Percentiles rank a stretch among this genome's conserved stretches.
Evolutionary conservation across 768 basidiomycete species (phyloP).

Genomic region (Cantharellus anzutake): DNA sequence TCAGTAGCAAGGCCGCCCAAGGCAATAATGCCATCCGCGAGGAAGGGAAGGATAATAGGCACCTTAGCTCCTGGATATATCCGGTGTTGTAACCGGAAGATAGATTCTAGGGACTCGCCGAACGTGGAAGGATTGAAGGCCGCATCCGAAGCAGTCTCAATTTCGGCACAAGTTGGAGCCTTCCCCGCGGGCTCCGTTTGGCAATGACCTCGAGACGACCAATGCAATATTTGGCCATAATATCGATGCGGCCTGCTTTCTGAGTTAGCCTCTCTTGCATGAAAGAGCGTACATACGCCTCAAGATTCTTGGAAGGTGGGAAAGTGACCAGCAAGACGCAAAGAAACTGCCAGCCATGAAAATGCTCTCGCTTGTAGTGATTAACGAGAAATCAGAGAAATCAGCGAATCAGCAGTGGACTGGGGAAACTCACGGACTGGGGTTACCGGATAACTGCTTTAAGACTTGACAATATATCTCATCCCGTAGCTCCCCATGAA

Average conservation of each 20-base stretch:
- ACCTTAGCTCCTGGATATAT: conserved; percentile 73
- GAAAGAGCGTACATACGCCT: conserved; percentile 65
- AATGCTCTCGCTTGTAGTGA: conserved; percentile 47
- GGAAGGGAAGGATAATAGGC: conserved; percentile 86
- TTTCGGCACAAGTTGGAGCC: conserved; percentile 62
- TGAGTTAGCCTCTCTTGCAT: conserved; percentile 47
- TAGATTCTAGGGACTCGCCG: conserved; percentile 72
- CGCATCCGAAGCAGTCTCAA: conserved; percentile 87
- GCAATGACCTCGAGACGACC: conserved; percentile 55
- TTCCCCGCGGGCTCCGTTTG: conserved; percentile 72
- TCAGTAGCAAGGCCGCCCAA: conserved; percentile 70
- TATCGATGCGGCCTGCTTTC: conserved; percentile 59
- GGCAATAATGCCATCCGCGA: conserved; percentile 79
- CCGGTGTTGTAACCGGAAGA: conserved; percentile 66
- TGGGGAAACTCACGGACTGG: conserved; percentile 39
- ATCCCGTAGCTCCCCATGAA: conserved; percentile 70
- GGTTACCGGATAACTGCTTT: conserved; percentile 78
- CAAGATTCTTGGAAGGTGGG: conserved; percentile 85
- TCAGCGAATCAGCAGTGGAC: not conserved
- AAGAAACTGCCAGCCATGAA: conserved; percentile 85
- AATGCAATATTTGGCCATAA: conserved; percentile 85
- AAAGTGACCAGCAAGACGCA: conserved; percentile 85
- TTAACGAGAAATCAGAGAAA: not conserved
- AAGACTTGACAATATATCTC: conserved; percentile 87
- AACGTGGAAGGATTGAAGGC: conserved; percentile 93